Evolutionary conservation across 768 basidiomycete species (phyloP), one percentile per base, ranked within the genome.

Genomic region (Austroboletus eburneus): DNA sequence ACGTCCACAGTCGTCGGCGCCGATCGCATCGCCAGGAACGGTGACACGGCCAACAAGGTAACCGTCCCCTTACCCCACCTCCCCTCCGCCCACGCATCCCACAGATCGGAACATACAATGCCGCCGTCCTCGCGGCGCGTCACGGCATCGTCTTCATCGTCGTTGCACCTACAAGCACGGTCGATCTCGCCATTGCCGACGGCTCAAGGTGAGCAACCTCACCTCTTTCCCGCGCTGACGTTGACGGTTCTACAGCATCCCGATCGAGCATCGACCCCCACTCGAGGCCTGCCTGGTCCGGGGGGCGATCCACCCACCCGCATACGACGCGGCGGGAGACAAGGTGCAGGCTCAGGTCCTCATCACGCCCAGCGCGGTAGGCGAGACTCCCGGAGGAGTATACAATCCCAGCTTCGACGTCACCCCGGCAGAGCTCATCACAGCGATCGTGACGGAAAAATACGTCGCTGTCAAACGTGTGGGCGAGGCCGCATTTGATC

Each of bases 391-490:
- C 18, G 59, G 54, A 2, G 62, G 48, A 3, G 69, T 91, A 33
- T 95, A 93, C 65, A 98, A 96, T 65, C 93, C 95, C 2, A 91
- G 89, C 52, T 98, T 97, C 67, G 95, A 98, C 62, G 92, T 98
- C 14, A 97, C 95, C 0, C 93, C 94, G 1, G 91, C 93, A 3
- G 85, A 88, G 49, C 71, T 97, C 35, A 96, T 98, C 52, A 88
- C 84, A n/a, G 90, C 88, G 24, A 87, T 98, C 42, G 92, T 94
- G 12, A 97, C 93, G 3, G 95, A 98, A 71, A 91, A 87, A 56
- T 93, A 95, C 7, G 91, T 96, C 25, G 91, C 90, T 4, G 79
- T 85, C 48, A 85, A 83, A 58, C 69, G 69, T 48, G 76, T 76
- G 7, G 83, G 83, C 20, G 70, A 74, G 49, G 63, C 61, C 3